These are phyloP conservation scores for Mycocentrospora acerina DNA, from an alignment of 2,329 filamentous ascomycete species.

Conservation along the genomic window DNA sequence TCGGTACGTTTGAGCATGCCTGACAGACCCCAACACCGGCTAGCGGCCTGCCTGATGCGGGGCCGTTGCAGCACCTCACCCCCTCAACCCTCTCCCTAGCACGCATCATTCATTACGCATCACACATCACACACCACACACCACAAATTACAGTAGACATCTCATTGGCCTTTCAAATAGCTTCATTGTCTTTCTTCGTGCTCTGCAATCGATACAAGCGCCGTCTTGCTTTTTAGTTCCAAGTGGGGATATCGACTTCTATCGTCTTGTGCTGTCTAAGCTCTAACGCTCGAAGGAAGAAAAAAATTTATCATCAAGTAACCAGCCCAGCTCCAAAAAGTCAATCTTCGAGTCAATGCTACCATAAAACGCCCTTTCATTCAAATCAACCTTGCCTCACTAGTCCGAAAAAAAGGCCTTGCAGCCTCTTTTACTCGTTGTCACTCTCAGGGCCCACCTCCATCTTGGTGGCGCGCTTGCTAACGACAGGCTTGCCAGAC, in stretches of 20 bases:
- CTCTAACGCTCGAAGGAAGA: slow-evolving; percentile 16
- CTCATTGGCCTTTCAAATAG: not conserved
- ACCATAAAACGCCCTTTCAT: slow-evolving; percentile 22
- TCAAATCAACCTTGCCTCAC: slow-evolving; percentile 2
- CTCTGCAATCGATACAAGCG: slow-evolving; percentile 11
- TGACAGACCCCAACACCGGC: no score
- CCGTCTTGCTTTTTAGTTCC: not conserved
- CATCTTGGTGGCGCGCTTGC: slow-evolving; percentile 39
- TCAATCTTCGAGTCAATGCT: slow-evolving; percentile 5
- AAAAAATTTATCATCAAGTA: slow-evolving; percentile 14
- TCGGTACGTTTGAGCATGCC: no score
- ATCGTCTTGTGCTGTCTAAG: slow-evolving; percentile 9
- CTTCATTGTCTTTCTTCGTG: not conserved
- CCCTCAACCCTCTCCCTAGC: no score
- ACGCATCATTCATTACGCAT: no score
- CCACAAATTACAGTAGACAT: no score
- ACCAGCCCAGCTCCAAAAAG: slow-evolving; percentile 1
- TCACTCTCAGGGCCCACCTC: slow-evolving; percentile 35
- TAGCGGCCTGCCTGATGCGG: no score
- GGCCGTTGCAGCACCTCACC: no score
- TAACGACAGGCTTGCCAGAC: slow-evolving; percentile 28
- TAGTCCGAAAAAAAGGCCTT: not conserved
- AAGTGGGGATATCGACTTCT: slow-evolving; percentile 12
- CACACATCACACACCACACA: no score
- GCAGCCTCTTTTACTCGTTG: slow-evolving; percentile 29